Conservation (phyloP, 805 yeast species). For the Wickerhamomyces ciferrii region DNA sequence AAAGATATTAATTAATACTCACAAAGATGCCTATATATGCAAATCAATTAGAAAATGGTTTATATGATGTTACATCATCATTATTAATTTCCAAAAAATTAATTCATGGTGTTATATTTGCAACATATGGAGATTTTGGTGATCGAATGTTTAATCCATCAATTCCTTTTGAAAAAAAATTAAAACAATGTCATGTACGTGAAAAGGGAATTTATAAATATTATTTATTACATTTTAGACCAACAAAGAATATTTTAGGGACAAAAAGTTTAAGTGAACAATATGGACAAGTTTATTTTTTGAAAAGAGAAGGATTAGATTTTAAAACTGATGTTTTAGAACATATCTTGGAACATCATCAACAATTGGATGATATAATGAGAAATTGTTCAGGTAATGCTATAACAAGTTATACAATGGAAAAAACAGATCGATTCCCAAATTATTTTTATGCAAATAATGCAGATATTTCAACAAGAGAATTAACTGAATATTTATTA, state of each 20-base stretch:
- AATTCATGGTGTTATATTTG: not conserved
- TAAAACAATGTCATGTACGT: not conserved
- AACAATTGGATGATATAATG: not conserved
- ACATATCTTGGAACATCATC: not conserved
- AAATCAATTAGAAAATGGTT: not conserved
- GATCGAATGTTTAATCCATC: not conserved
- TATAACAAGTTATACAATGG: not conserved
- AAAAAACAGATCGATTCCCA: not conserved
- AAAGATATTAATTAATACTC: too few species aligned
- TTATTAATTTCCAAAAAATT: not conserved
- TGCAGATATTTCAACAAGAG: not conserved
- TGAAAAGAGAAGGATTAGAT: not conserved
- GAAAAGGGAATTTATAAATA: not conserved
- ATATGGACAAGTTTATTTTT: not conserved
- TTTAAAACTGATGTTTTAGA: not conserved
- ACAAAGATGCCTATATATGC: not conserved
- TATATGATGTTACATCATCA: not conserved
- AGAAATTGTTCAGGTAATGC: not conserved
- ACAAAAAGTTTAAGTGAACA: not conserved
- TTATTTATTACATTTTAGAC: not conserved
- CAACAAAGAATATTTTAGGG: not conserved
- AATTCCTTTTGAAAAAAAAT: not conserved
- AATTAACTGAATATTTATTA: not conserved
- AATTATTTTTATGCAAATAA: not conserved
- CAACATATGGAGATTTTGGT: not conserved